phyloP scores from a whole-genome alignment of 2,329 filamentous ascomycete species.

The Parascedosporium putredinis region DNA sequence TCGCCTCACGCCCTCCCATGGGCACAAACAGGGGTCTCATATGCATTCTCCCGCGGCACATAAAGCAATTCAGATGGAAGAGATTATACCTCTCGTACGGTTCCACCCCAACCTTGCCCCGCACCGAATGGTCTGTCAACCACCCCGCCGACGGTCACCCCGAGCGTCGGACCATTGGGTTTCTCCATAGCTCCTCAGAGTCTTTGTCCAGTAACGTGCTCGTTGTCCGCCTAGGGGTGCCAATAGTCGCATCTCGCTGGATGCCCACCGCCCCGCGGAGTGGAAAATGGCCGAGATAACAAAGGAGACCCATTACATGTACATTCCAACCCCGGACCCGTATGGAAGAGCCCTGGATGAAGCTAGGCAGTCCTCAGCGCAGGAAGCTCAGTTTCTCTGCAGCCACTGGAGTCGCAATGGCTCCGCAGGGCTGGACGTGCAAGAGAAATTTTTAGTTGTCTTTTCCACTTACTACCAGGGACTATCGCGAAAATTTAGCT shows the following conservation, averaged over 20 bases:
- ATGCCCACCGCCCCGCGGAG: not conserved
- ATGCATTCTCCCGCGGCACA: not conserved
- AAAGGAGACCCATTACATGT: not conserved
- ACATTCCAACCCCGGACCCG: not conserved
- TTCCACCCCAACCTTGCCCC: not conserved
- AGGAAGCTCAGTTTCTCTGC: not conserved
- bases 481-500: not conserved
- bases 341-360: not conserved
- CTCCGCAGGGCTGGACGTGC: not conserved
- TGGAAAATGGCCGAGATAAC: conserved; percentile 1
- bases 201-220: not conserved
- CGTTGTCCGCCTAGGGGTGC: not conserved
- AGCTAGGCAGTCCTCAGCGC: not conserved
- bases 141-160: not conserved
- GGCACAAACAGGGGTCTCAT: not conserved
- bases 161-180: not conserved
- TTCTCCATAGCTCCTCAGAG: not conserved
- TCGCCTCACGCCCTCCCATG: not conserved
- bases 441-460: not conserved
- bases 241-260: not conserved
- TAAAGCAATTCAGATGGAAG: not conserved
- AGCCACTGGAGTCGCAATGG: not conserved
- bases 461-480: conserved; percentile 2
- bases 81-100: not conserved
- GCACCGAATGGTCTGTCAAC: conserved; percentile 2